Evolutionary conservation across 129 eudicot species (phyloP).

Genomic region (Helichrysum umbraculigerum): DNA sequence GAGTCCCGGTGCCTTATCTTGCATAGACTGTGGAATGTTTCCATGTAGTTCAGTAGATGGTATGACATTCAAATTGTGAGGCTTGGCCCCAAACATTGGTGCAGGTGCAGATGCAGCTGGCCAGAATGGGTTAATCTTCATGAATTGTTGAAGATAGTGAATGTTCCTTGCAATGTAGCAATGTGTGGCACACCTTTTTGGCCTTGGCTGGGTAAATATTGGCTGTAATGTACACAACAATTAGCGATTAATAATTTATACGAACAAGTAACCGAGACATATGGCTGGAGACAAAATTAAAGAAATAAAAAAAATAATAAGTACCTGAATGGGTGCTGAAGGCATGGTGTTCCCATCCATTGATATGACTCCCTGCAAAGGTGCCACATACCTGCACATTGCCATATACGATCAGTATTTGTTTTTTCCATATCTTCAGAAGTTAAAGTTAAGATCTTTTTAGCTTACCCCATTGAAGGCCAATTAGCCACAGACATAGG

Average conservation of each 20-base stretch:
- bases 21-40: constrained; percentile 46
- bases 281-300: not conserved
- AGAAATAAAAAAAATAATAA: not conserved
- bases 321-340: constrained; percentile 73
- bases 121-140: constrained; percentile 89
- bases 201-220: constrained; percentile 81
- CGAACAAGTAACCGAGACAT: not conserved
- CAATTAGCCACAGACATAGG: constrained; percentile 81
- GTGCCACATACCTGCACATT: constrained; percentile 76
- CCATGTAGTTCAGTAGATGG: constrained; percentile 65
- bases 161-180: constrained; percentile 87
- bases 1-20: constrained; percentile 55
- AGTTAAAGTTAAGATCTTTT: not conserved
- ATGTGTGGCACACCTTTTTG: constrained; percentile 93
- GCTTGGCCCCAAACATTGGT: constrained; percentile 67
- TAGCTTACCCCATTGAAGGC: constrained; percentile 92
- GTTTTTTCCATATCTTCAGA: not conserved
- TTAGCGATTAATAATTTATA: not conserved
- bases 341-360: constrained; percentile 76
- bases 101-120: constrained; percentile 69
- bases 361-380: constrained; percentile 87
- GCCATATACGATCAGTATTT: constrained; percentile 22
- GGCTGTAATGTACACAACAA: constrained; percentile 48
- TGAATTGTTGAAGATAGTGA: constrained; percentile 67
- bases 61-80: constrained; percentile 56